A percentile compares a stretch with the other conserved stretches of the same genome.
phyloP scores from a whole-genome alignment of 108 stramenopile genomes.

The Nitzschia sp. region DNA sequence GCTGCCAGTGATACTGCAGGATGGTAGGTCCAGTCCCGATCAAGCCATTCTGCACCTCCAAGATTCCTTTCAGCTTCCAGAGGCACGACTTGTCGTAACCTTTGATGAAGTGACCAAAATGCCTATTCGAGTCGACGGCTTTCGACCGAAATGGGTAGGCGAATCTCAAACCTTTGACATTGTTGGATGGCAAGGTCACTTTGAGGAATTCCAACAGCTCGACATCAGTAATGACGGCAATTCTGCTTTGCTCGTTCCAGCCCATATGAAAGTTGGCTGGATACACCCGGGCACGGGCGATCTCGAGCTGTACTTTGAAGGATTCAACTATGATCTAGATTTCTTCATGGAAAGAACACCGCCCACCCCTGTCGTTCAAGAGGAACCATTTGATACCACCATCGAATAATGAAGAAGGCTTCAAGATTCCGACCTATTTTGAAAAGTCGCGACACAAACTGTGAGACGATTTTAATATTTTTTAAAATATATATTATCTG shows the following conservation, averaged over 20 bases:
- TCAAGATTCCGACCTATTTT: too few relatives aligned
- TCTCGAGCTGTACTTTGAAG: neutral
- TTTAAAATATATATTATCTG: too few relatives aligned
- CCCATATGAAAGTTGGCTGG: conserved; percentile 10
- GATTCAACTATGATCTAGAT: conserved; percentile 1
- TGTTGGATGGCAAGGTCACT: neutral
- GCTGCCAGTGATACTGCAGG: neutral
- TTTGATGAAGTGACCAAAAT: conserved; percentile 1
- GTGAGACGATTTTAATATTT: too few relatives aligned
- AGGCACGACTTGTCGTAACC: neutral
- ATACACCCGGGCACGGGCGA: neutral
- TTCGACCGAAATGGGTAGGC: neutral
- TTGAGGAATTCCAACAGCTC: conserved; percentile 1
- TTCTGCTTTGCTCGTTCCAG: neutral
- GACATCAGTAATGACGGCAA: neutral
- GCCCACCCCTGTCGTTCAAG: too few relatives aligned
- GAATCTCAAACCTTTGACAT: neutral
- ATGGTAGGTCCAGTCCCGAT: neutral
- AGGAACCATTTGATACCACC: too few relatives aligned
- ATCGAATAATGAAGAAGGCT: too few relatives aligned
- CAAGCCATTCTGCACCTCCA: neutral
- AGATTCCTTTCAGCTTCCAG: neutral
- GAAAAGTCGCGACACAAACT: too few relatives aligned
- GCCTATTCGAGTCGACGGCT: neutral
- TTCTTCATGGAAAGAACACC: too few relatives aligned